A percentile compares a stretch with the other conserved stretches of the same genome.
Evolutionary conservation across 768 basidiomycete genomes (phyloP).

Genomic region (Rickenella mellea): DNA sequence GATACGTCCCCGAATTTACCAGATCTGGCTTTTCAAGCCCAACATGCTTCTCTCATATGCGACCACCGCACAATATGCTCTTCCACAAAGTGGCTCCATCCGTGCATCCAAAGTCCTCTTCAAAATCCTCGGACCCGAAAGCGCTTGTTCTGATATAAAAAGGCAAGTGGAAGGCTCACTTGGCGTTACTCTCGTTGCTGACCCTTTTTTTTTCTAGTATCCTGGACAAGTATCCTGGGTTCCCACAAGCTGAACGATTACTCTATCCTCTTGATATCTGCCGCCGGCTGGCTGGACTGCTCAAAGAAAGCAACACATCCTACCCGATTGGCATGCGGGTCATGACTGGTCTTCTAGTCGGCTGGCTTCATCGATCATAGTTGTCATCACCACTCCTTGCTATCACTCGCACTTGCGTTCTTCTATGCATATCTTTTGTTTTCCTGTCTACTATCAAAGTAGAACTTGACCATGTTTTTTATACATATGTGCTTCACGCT

Average conservation of each 20-base stretch:
- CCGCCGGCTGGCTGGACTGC: conserved; percentile 52
- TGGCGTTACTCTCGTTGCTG: background rate
- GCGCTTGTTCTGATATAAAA: conserved; percentile 41
- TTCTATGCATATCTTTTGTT: too few relatives aligned
- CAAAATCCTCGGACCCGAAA: conserved; percentile 61
- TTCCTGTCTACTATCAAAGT: too few relatives aligned
- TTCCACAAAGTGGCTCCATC: conserved; percentile 55
- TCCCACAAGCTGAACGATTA: conserved; percentile 82
- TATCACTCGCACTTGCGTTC: background rate
- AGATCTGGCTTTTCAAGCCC: conserved; percentile 97
- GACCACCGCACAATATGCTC: conserved; percentile 38
- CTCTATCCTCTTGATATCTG: conserved; percentile 77
- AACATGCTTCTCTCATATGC: conserved; percentile 72
- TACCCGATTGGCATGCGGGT: conserved; percentile 69
- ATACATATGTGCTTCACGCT: too few relatives aligned
- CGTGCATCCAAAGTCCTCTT: conserved; percentile 79
- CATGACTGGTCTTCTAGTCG: conserved; percentile 78
- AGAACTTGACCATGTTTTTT: too few relatives aligned
- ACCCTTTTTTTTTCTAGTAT: conserved; percentile 27
- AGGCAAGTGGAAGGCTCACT: conserved; percentile 25
- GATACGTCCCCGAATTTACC: background rate
- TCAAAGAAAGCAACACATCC: conserved; percentile 68
- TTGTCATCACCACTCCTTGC: background rate
- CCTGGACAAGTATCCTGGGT: conserved; percentile 65
- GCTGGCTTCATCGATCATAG: conserved; percentile 49